These are phyloP conservation scores for Dalbergia cochinchinensis DNA, from an alignment of 306 rosid species.

Conservation along the genomic window DNA sequence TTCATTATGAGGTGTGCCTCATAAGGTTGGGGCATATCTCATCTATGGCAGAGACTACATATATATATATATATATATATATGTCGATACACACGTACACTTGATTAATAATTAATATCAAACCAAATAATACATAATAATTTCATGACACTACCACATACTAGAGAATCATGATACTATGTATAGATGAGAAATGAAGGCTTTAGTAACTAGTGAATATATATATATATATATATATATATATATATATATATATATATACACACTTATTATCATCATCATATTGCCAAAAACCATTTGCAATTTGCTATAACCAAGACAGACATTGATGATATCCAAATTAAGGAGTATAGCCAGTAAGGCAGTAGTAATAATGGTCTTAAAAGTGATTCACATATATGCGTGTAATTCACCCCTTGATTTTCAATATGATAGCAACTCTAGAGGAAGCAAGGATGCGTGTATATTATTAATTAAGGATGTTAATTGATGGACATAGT, in stretches of 20 bases:
- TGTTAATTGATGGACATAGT: slow-evolving; percentile 22
- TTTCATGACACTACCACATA: no score
- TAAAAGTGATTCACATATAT: slow-evolving; percentile 6
- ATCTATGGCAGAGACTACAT: neutral
- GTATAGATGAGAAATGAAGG: no score
- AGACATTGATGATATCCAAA: slow-evolving; percentile 26
- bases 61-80: no score
- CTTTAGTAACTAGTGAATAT: no score
- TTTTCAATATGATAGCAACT: neutral
- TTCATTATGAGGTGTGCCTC: slow-evolving; percentile 18
- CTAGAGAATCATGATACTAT: no score
- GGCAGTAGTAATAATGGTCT: neutral
- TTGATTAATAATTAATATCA: no score
- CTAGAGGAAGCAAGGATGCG: neutral
- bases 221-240: no score
- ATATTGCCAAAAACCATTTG: slow-evolving; percentile 2
- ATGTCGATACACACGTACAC: no score
- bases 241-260: no score
- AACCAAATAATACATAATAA: no score
- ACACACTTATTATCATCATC: neutral
- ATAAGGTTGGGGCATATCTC: neutral
- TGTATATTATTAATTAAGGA: slow-evolving; percentile 9
- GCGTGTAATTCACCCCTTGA: neutral
- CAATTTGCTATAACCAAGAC: neutral
- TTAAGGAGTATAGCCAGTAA: neutral